Percentiles rank a stretch among this genome's conserved stretches.
These are phyloP conservation scores for Boletellus emodensis DNA, from an alignment of 768 basidiomycete genomes.

Conservation along the genomic window DNA sequence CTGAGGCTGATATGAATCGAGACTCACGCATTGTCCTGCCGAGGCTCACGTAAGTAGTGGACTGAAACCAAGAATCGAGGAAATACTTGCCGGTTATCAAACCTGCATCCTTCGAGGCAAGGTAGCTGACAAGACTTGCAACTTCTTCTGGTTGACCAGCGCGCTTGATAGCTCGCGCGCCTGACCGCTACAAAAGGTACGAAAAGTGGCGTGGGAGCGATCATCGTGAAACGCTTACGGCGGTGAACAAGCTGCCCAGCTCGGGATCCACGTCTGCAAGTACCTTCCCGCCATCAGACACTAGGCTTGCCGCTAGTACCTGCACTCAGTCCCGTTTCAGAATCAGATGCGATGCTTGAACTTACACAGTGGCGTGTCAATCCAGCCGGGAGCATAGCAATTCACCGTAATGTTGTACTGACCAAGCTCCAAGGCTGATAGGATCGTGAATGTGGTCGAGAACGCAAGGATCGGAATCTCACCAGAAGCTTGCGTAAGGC, in stretches of 20 bases:
- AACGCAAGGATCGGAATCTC: not conserved
- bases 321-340: not conserved
- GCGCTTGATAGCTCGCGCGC: slow-evolving; percentile 12
- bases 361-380: slow-evolving; percentile 30
- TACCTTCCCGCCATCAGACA: too few relatives aligned
- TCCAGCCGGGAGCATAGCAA: slow-evolving; percentile 34
- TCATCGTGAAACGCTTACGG: too few relatives aligned
- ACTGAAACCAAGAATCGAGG: not conserved
- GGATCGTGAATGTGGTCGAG: not conserved
- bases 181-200: not conserved
- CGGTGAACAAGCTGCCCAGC: not conserved
- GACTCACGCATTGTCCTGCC: slow-evolving; percentile 17
- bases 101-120: slow-evolving; percentile 30
- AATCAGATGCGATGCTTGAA: not conserved
- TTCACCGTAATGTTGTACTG: slow-evolving; percentile 35
- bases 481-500: slow-evolving; percentile 38
- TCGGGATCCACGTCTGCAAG: not conserved
- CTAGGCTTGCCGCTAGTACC: not conserved
- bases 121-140: slow-evolving; percentile 31
- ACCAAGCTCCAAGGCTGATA: slow-evolving; percentile 25
- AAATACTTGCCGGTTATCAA: slow-evolving; percentile 32
- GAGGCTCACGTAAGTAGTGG: not conserved
- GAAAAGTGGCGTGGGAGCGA: too few relatives aligned
- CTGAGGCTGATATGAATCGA: not conserved
- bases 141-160: slow-evolving; percentile 29